phyloP scores from a whole-genome alignment of 116 monocot species.

The Zostera marina region DNA sequence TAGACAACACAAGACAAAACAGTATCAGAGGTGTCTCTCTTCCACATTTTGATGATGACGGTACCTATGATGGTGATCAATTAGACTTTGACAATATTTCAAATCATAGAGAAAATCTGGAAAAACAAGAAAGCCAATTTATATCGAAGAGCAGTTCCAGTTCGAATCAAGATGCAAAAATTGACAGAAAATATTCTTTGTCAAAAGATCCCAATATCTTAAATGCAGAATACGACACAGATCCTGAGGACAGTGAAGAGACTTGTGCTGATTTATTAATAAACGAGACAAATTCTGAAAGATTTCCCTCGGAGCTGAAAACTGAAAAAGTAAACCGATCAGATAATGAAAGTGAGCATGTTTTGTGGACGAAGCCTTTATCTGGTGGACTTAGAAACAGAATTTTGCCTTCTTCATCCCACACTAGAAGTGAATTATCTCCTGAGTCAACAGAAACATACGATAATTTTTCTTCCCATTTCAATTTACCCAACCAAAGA shows the following conservation, averaged over 20 bases:
- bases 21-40: constrained; percentile 10
- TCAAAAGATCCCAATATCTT: constrained; percentile 16
- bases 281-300: not conserved
- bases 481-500: constrained; percentile 8
- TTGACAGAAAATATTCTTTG: not conserved
- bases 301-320: not conserved
- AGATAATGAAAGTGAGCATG: constrained; percentile 10
- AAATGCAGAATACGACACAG: constrained; percentile 39
- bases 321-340: constrained; percentile 3
- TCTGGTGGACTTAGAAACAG: constrained; percentile 64
- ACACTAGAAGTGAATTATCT: constrained; percentile 11
- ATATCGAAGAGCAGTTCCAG: constrained; percentile 3
- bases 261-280: not conserved
- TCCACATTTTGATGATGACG: constrained; percentile 44
- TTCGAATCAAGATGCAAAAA: constrained; percentile 6
- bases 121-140: too few relatives aligned
- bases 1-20: not conserved
- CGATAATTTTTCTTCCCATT: not conserved
- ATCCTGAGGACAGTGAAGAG: constrained; percentile 17
- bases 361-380: constrained; percentile 35
- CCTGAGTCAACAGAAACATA: constrained; percentile 5
- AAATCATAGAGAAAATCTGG: constrained; percentile 5
- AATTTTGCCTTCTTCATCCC: constrained; percentile 26
- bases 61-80: constrained; percentile 29
- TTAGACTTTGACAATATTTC: constrained; percentile 1